Evolutionary conservation across 2,329 filamentous ascomycete species (phyloP).

Genomic region (Aureobasidium subglaciale): DNA sequence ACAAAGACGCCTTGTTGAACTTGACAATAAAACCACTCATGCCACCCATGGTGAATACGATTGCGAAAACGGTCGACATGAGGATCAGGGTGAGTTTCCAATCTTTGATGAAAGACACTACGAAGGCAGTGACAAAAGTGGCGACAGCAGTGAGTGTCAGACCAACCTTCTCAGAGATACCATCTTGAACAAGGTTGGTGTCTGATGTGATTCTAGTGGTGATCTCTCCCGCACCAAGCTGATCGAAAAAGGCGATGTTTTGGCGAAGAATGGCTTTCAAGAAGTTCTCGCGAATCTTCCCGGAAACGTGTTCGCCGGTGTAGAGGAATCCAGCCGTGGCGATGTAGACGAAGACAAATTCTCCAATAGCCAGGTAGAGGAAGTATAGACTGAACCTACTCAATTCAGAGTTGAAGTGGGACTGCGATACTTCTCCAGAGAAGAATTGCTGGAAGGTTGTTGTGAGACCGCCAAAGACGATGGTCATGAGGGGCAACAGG

Average conservation of each 20-base stretch:
- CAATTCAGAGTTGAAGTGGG: constrained; percentile 55
- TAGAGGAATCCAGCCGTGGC: constrained; percentile 84
- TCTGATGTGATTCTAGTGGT: constrained; percentile 92
- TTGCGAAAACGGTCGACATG: constrained; percentile 69
- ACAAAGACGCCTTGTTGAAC: constrained; percentile 69
- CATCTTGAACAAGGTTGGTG: constrained; percentile 87
- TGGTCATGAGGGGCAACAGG: constrained; percentile 34
- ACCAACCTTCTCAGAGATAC: constrained; percentile 82
- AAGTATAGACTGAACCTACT: constrained; percentile 68
- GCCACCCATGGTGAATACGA: constrained; percentile 68
- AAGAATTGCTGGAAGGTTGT: constrained; percentile 63
- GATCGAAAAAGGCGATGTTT: constrained; percentile 91
- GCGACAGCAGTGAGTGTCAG: constrained; percentile 69
- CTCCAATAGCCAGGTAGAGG: constrained; percentile 73
- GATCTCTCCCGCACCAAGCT: constrained; percentile 84
- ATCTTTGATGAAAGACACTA: constrained; percentile 84
- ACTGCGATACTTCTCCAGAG: constrained; percentile 40
- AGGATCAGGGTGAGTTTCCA: constrained; percentile 93
- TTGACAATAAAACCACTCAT: constrained; percentile 70
- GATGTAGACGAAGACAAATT: constrained; percentile 72
- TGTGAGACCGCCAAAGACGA: constrained; percentile 69
- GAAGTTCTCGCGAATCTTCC: constrained; percentile 63
- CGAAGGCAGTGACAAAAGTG: constrained; percentile 79
- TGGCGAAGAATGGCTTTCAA: constrained; percentile 76
- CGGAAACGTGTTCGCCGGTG: constrained; percentile 41